phyloP scores from a whole-genome alignment of 768 basidiomycete species.

The Collybia nuda region DNA sequence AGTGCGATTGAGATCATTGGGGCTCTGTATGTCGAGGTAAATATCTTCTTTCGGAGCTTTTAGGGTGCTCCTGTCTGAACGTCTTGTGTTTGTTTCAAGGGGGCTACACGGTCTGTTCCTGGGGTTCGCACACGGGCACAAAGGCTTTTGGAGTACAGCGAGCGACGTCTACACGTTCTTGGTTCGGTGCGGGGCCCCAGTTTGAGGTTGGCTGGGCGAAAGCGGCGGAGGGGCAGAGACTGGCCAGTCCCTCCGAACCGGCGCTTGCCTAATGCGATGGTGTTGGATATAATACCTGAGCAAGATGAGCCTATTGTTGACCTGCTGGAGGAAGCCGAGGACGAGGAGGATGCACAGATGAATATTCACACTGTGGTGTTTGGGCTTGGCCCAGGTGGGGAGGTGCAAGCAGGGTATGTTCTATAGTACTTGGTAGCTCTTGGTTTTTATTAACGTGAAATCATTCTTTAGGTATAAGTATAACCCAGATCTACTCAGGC shows the following conservation, averaged over 20 bases:
- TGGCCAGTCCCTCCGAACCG: slow-evolving; percentile 23
- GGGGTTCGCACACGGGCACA: slow-evolving; percentile 64
- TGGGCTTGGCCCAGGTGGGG: slow-evolving; percentile 37
- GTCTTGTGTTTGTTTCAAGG: slow-evolving; percentile 19
- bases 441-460: neutral
- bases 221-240: slow-evolving; percentile 39
- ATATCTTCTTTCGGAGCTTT: slow-evolving; percentile 17
- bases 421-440: neutral
- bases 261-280: slow-evolving; percentile 33
- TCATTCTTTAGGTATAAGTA: slow-evolving; percentile 49
- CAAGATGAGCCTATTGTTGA: slow-evolving; percentile 28
- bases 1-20: slow-evolving; percentile 48
- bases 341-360: slow-evolving; percentile 36
- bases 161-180: slow-evolving; percentile 54
- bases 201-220: slow-evolving; percentile 38
- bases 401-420: slow-evolving; percentile 45
- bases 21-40: slow-evolving; percentile 65
- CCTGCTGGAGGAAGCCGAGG: slow-evolving; percentile 21
- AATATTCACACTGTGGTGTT: slow-evolving; percentile 48
- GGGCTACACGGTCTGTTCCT: slow-evolving; percentile 52
- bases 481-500: slow-evolving; percentile 38
- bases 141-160: slow-evolving; percentile 64
- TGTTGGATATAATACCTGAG: slow-evolving; percentile 40
- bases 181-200: slow-evolving; percentile 27
- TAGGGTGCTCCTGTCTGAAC: too few relatives aligned